These are phyloP conservation scores for Bruguiera parviflora DNA, from an alignment of 345 rosid species.

Conservation along the genomic window DNA sequence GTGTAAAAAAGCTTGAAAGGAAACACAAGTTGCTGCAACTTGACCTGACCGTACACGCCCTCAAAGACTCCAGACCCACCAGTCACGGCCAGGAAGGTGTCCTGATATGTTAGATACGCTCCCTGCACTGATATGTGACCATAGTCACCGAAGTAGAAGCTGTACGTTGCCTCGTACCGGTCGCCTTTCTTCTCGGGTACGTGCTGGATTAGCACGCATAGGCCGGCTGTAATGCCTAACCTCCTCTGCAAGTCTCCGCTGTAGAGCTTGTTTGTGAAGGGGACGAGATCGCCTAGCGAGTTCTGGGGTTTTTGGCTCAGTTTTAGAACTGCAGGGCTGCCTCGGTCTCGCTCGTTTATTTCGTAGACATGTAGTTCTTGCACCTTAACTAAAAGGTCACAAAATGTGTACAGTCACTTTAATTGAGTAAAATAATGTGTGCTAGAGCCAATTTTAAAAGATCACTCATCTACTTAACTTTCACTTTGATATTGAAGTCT, in stretches of 20 bases:
- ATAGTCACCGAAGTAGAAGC: conserved; percentile 25
- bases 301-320: conserved; percentile 38
- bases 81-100: conserved; percentile 15
- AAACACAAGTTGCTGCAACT: conserved; percentile 17
- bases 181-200: conserved; percentile 23
- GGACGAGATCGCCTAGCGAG: conserved; percentile 49
- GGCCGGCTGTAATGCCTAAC: conserved; percentile 17
- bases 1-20: conserved; percentile 25
- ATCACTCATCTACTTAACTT: too few species aligned
- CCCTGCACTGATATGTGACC: conserved; percentile 26
- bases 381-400: conserved; percentile 20
- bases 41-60: conserved; percentile 20
- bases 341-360: conserved; percentile 51
- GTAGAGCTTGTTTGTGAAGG: conserved; percentile 44
- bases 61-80: conserved; percentile 26
- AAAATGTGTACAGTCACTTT: neutral
- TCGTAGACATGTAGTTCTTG: conserved; percentile 52
- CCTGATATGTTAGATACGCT: conserved; percentile 14
- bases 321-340: conserved; percentile 46
- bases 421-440: neutral
- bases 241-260: conserved; percentile 23
- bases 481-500: too few species aligned
- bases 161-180: conserved; percentile 24
- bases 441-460: neutral
- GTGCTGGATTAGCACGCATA: conserved; percentile 21